These are phyloP conservation scores for Anethum foeniculum DNA, from an alignment of 140 eudicot genomes.

Conservation along the genomic window DNA sequence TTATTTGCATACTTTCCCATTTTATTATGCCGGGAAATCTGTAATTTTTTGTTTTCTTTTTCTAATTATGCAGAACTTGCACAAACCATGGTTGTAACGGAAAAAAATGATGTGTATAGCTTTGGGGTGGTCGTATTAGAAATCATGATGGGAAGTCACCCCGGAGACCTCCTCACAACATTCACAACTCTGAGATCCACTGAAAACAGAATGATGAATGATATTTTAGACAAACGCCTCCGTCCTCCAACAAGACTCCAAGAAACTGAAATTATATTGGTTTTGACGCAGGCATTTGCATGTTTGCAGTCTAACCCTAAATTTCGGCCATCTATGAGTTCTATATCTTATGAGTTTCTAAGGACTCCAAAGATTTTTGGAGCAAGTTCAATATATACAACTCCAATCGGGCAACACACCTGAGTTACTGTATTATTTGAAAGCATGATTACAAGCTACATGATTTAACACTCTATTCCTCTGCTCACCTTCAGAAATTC, in stretches of 20 bases:
- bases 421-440: slow-evolving; percentile 27
- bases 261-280: neutral
- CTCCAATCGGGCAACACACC: neutral
- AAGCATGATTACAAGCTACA: slow-evolving; percentile 13
- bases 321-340: slow-evolving; percentile 1
- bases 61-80: neutral
- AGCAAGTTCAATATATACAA: neutral
- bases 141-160: slow-evolving; percentile 1
- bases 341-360: neutral
- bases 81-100: neutral
- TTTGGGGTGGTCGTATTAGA: neutral
- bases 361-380: neutral
- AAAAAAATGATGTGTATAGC: neutral
- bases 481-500: neutral
- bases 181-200: neutral
- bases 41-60: neutral
- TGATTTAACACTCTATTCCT: neutral
- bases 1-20: neutral
- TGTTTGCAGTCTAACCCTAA: slow-evolving; percentile 2
- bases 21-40: neutral
- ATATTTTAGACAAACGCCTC: neutral
- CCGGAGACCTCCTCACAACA: slow-evolving; percentile 2
- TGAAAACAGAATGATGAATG: neutral
- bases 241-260: neutral
- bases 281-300: slow-evolving; percentile 1